Conservation (phyloP, 2,329 filamentous ascomycete species). For the Neocucurbitaria cava region DNA sequence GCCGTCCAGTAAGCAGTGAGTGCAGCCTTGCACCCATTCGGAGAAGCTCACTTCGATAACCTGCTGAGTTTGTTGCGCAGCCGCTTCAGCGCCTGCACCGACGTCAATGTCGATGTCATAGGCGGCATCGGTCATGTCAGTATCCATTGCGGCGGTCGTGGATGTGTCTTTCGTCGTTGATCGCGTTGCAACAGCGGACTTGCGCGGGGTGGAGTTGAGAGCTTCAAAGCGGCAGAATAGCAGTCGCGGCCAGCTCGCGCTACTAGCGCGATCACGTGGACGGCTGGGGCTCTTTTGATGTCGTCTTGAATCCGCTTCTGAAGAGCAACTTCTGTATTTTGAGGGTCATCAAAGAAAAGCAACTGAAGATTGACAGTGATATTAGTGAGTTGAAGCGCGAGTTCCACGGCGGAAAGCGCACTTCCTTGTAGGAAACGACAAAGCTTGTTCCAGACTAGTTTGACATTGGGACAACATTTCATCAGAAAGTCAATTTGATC, state of each 20-base stretch:
- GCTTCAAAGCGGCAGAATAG: neutral
- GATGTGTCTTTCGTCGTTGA: slow-evolving; percentile 1
- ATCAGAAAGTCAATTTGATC: neutral
- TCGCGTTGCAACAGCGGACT: slow-evolving; percentile 6
- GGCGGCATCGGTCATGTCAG: slow-evolving; percentile 44
- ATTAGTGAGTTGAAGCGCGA: neutral
- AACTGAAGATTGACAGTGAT: neutral
- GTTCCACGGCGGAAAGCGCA: neutral
- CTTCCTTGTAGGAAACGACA: neutral
- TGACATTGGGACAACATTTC: slow-evolving; percentile 3
- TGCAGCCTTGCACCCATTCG: slow-evolving; percentile 4
- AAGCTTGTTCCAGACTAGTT: slow-evolving; percentile 2
- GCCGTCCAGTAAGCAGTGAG: neutral
- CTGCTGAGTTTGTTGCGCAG: slow-evolving; percentile 32
- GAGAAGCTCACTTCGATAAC: slow-evolving; percentile 19
- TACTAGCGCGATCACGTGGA: slow-evolving; percentile 24
- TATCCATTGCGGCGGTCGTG: slow-evolving; percentile 31
- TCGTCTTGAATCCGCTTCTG: neutral
- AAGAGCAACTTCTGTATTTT: neutral
- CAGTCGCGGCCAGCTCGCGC: slow-evolving; percentile 4
- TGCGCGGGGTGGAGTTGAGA: slow-evolving; percentile 22
- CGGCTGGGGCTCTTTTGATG: neutral
- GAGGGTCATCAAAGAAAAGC: neutral
- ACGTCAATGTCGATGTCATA: slow-evolving; percentile 49
- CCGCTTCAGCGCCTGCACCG: slow-evolving; percentile 24